Evolutionary conservation across 495 filamentous ascomycete genomes (phyloP).

Genomic region (Aspergillus sclerotiicarbonarius): DNA sequence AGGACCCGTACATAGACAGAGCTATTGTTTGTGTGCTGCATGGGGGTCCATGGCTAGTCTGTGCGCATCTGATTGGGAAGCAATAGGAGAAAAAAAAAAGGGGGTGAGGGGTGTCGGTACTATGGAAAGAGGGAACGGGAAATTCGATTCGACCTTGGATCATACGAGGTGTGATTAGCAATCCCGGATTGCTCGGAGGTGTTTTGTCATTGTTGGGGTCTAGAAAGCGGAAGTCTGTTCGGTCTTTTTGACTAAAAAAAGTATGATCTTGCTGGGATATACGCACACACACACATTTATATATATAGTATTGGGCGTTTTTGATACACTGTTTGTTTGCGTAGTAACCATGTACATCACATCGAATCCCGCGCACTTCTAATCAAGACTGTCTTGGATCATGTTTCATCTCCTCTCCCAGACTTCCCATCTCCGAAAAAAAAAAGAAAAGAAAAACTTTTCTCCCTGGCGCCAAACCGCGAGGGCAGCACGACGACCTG

Average conservation of each 20-base stretch:
- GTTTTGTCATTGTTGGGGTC: too few relatives aligned
- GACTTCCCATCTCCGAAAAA: too few relatives aligned
- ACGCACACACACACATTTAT: background rate
- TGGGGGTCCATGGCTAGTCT: constrained; percentile 7
- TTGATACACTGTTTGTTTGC: background rate
- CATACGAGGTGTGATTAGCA: background rate
- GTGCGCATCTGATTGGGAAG: constrained; percentile 8
- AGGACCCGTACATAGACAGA: background rate
- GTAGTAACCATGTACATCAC: background rate
- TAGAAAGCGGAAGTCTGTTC: too few relatives aligned
- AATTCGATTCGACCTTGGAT: background rate
- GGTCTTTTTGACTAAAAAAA: background rate
- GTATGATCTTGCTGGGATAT: background rate
- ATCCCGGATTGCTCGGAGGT: background rate
- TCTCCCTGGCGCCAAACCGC: background rate
- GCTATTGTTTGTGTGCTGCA: constrained; percentile 5
- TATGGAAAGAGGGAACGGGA: too few relatives aligned
- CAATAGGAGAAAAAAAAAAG: background rate
- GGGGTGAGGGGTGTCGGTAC: background rate
- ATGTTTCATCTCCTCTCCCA: background rate
- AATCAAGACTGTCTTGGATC: background rate
- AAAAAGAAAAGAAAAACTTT: background rate
- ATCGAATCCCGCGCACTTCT: background rate
- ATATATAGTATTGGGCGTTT: background rate
- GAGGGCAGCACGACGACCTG: too few relatives aligned